Conservation (phyloP, 2,329 filamentous ascomycete species). For the Colletotrichum shisoi region DNA sequence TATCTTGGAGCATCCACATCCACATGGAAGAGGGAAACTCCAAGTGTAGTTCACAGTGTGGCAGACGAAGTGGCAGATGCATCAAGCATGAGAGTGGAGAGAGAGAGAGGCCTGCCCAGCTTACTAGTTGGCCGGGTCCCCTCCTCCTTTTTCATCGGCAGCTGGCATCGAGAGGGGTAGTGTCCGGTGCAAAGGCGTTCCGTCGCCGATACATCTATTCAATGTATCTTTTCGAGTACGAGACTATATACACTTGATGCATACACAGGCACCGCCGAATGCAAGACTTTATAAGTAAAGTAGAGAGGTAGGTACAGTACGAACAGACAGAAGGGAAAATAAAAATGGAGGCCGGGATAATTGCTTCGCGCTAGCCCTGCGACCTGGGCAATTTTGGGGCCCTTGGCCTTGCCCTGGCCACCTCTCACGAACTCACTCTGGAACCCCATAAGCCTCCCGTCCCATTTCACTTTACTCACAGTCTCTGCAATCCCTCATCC, state of each 20-base stretch:
- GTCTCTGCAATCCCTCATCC: constrained; percentile 2
- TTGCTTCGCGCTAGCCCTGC: constrained; percentile 2
- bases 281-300: neutral
- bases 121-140: no score
- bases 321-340: neutral
- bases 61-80: neutral
- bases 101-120: neutral
- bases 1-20: constrained; percentile 11
- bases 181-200: neutral
- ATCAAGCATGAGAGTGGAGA: neutral
- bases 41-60: neutral
- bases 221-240: neutral
- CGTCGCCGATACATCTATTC: neutral
- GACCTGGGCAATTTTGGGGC: neutral
- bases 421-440: constrained; percentile 6
- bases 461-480: neutral
- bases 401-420: constrained; percentile 11
- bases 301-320: neutral
- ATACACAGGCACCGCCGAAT: constrained; percentile 3
- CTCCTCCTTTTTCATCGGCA: neutral
- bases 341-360: constrained; percentile 19
- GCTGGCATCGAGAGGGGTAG: constrained; percentile 2
- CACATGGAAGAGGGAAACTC: constrained; percentile 3
- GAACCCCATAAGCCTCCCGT: neutral
- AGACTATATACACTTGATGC: neutral